Evolutionary conservation across 116 monocot genomes (phyloP).

Genomic region (Thalassia testudinum): DNA sequence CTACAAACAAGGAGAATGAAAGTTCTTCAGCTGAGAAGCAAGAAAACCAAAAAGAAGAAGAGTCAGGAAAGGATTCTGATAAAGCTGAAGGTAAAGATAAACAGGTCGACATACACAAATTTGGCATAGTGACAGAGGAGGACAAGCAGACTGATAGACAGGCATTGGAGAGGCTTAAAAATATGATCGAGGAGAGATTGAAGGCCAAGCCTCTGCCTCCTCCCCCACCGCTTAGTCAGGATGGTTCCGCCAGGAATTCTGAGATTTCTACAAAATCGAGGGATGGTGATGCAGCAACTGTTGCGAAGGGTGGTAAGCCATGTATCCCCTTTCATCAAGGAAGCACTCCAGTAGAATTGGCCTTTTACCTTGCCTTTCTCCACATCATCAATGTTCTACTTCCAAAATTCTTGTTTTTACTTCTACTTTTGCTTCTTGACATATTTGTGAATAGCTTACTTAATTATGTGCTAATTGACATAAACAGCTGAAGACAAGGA

Average conservation of each 20-base stretch:
- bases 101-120: slow-evolving; percentile 41
- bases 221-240: slow-evolving; percentile 35
- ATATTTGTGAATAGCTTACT: not conserved
- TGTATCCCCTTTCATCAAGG: not conserved
- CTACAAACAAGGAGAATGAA: slow-evolving; percentile 22
- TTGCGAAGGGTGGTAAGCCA: slow-evolving; percentile 43
- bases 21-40: slow-evolving; percentile 22
- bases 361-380: no score
- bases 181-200: slow-evolving; percentile 75
- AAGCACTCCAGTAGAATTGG: no score
- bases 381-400: no score
- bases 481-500: slow-evolving; percentile 57
- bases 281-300: slow-evolving; percentile 52
- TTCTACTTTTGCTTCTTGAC: no score
- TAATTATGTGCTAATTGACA: slow-evolving; percentile 1
- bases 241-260: slow-evolving; percentile 28
- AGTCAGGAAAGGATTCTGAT: slow-evolving; percentile 21
- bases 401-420: no score
- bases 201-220: slow-evolving; percentile 69
- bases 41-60: slow-evolving; percentile 21
- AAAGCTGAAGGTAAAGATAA: slow-evolving; percentile 43
- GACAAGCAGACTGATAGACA: slow-evolving; percentile 72
- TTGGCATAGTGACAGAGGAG: slow-evolving; percentile 87
- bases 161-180: slow-evolving; percentile 51
- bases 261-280: slow-evolving; percentile 56